These are phyloP conservation scores for Penicillium canariense DNA, from an alignment of 495 filamentous ascomycete genomes.

Conservation along the genomic window DNA sequence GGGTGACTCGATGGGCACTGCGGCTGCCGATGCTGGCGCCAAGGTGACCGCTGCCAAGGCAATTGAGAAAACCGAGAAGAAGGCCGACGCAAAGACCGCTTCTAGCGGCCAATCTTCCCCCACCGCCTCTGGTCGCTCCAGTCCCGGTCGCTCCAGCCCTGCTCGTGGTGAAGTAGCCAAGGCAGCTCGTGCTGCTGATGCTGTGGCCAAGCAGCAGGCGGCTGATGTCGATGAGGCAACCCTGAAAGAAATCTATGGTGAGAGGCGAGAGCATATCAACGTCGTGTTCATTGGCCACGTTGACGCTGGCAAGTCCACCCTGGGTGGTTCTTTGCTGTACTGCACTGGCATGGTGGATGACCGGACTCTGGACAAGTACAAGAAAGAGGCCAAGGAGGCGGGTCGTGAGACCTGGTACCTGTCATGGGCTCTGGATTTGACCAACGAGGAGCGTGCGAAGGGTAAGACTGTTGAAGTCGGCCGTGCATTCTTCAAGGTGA, in stretches of 20 bases:
- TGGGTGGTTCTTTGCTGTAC: constrained; percentile 89
- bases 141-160: constrained; percentile 57
- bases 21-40: constrained; percentile 51
- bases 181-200: constrained; percentile 69
- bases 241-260: constrained; percentile 93
- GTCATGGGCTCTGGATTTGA: constrained; percentile 96
- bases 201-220: constrained; percentile 80
- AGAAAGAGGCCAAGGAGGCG: constrained; percentile 90
- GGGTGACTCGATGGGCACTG: constrained; percentile 49
- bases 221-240: constrained; percentile 90
- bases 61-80: constrained; percentile 73
- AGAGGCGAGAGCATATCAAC: constrained; percentile 86
- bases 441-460: constrained; percentile 92
- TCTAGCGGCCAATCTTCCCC: constrained; percentile 73
- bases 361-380: constrained; percentile 96
- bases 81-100: constrained; percentile 40
- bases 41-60: constrained; percentile 81
- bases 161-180: constrained; percentile 49
- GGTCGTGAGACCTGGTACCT: constrained; percentile 98
- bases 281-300: constrained; percentile 98
- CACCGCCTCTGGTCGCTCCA: constrained; percentile 73
- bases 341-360: constrained; percentile 98
- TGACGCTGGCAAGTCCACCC: constrained; percentile 93
- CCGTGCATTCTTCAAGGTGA: constrained; percentile 93
- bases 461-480: constrained; percentile 99